phyloP scores from a whole-genome alignment of 2,329 filamentous ascomycete genomes.

The Colletotrichum tropicale region DNA sequence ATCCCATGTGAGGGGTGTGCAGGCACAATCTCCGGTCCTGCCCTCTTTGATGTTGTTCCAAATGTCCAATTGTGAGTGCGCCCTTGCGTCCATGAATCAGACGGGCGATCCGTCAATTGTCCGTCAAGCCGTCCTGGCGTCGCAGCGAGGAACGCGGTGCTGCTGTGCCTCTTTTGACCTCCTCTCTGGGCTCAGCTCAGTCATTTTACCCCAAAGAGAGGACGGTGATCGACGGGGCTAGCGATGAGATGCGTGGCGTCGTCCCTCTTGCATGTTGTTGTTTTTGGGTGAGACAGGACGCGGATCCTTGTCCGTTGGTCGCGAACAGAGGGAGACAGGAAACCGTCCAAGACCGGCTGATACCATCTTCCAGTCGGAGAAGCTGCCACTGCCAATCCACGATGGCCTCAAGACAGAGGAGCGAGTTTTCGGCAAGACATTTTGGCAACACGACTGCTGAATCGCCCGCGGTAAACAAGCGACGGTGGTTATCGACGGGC shows the following conservation, averaged over 20 bases:
- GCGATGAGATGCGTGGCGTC: conserved; percentile 9
- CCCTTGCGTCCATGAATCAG: conserved; percentile 15
- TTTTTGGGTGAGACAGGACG: conserved; percentile 10
- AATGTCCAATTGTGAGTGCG: background rate
- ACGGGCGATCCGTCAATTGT: conserved; percentile 1
- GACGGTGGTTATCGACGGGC: background rate
- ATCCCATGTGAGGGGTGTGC: conserved; percentile 15
- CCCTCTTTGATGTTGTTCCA: background rate
- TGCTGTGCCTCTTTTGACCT: background rate
- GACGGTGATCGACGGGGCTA: conserved; percentile 10
- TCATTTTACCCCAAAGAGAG: background rate
- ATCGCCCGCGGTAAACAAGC: background rate
- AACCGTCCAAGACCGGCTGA: background rate
- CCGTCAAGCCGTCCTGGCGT: background rate
- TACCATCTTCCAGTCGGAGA: background rate
- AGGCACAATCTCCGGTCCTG: conserved; percentile 13
- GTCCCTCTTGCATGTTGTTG: background rate
- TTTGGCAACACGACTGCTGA: background rate
- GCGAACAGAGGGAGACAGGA: background rate
- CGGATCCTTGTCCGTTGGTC: conserved; percentile 8
- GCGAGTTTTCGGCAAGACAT: background rate
- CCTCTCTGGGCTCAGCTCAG: background rate
- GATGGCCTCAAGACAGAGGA: conserved; percentile 1
- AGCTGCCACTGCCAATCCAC: background rate
- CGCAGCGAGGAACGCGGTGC: background rate